Base-by-base conservation (phyloP, 2,329 filamentous ascomycete genomes). In the Hansfordia pulvinata region DNA sequence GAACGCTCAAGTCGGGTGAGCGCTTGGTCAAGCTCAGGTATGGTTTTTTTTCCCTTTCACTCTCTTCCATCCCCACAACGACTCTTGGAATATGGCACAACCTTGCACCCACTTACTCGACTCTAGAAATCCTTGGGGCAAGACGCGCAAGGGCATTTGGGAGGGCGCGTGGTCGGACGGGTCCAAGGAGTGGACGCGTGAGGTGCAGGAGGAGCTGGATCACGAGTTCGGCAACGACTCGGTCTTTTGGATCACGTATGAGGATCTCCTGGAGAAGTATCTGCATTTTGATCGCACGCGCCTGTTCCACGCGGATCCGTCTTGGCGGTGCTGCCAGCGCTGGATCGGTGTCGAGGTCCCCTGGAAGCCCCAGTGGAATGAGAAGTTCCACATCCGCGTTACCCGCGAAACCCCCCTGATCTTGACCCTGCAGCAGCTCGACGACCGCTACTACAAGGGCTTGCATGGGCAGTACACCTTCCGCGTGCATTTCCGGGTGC, bases 261-360 rank as follows among this genome's bases (percentile, higher is more conserved):
- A 67, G 26, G 71, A 76, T 37, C 54, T 77, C 27, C 58, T 76
- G 9, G 61, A 64, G 35, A 76, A 75, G 39, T 76, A 69, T 39
- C 62, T 64, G 25, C 60, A 64, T 35, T 65, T 76, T 28, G 69
- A 76, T 39, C 60, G 70, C 10, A 76, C 72, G 0, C 58, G 71
- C 1, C 60, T 77, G 11, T 76, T 76, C 45, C 54, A 63, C 15
- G n/a, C n/a, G n/a, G 64, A 70, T 12, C 46, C 53, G 2, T 59
- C 67, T 32, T 77, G 71, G 72, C 58, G 61, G 22, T 60, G 64
- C 26, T 64, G 60, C 10, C 63, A 69, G 28, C 61, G 63, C 31
- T 76, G 69, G 70, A 68, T 73, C 25, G 68, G 66, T 2, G 60
- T 74, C 8, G 61, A 69, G 17, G 70, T 76, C 1, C 64, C 69